phyloP scores from a whole-genome alignment of 805 yeast genomes.

The Lipomyces kockii region DNA sequence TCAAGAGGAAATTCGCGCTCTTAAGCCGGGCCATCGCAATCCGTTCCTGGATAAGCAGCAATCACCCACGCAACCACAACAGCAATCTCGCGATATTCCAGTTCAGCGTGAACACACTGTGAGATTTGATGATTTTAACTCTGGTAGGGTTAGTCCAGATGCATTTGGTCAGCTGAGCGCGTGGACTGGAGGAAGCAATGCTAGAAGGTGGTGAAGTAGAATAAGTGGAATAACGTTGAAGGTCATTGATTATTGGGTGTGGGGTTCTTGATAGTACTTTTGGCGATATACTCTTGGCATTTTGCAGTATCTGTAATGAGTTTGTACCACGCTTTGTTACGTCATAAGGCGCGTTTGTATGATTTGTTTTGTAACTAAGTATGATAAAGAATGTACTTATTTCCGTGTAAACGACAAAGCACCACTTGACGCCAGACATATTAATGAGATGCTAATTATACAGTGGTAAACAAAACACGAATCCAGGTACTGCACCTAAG shows the following conservation, averaged over 20 bases:
- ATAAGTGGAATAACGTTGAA: not conserved
- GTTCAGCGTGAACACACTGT: conserved; percentile 13
- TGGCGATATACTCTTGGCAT: no score
- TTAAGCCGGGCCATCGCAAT: conserved; percentile 30
- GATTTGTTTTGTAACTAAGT: not conserved
- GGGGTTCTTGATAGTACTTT: conserved; percentile 3
- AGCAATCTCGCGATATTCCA: conserved; percentile 11
- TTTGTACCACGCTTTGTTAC: not conserved
- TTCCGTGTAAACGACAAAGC: not conserved
- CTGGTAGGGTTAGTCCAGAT: conserved; percentile 35
- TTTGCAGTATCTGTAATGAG: not conserved
- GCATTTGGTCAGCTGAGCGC: conserved; percentile 40
- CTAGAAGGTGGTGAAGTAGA: conserved; percentile 10
- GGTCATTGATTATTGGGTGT: not conserved
- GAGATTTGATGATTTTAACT: conserved; percentile 17
- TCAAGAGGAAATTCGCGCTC: not conserved
- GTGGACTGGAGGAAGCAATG: conserved; percentile 21
- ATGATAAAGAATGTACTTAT: not conserved
- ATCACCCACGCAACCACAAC: conserved; percentile 9
- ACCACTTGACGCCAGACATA: not conserved
- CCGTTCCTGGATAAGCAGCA: conserved; percentile 26
- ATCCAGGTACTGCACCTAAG: conserved; percentile 85
- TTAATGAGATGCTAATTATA: conserved; percentile 23
- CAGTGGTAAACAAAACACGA: conserved; percentile 60
- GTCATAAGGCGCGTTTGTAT: not conserved